Conservation (phyloP, 2,329 filamentous ascomycete genomes). For the Amphichorda felina region DNA sequence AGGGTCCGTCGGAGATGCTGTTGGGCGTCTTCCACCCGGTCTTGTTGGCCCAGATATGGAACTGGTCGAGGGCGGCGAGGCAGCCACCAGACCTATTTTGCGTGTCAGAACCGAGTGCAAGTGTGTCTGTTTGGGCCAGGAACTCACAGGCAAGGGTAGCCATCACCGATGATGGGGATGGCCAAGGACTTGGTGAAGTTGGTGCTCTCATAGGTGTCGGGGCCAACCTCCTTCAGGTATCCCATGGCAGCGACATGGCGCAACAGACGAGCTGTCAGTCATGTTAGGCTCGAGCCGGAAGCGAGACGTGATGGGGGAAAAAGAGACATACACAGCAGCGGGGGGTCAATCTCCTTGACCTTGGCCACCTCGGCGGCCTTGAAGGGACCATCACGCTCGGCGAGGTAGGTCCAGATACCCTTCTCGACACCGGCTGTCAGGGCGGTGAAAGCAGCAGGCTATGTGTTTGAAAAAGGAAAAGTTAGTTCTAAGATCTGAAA, state of each 20-base stretch:
- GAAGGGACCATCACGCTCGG: conserved; percentile 16
- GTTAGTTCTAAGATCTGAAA: too few species aligned
- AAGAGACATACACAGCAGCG: conserved; percentile 12
- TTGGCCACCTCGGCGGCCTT: conserved; percentile 17
- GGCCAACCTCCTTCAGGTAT: conserved; percentile 20
- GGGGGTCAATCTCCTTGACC: conserved; percentile 12
- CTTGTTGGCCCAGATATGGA: conserved; percentile 16
- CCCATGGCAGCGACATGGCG: conserved; percentile 25
- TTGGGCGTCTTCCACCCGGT: conserved; percentile 16
- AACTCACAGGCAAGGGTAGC: conserved; percentile 18
- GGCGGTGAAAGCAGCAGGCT: conserved; percentile 12
- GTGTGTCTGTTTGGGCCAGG: background rate
- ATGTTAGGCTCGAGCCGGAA: too few species aligned
- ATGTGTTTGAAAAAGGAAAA: background rate
- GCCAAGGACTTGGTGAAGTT: conserved; percentile 23
- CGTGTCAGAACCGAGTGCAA: background rate
- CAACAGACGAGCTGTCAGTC: conserved; percentile 16
- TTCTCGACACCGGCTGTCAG: conserved; percentile 19
- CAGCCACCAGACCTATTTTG: conserved; percentile 2
- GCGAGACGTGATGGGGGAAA: too few species aligned
- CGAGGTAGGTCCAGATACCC: conserved; percentile 23
- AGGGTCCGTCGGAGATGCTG: conserved; percentile 3
- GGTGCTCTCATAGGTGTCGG: conserved; percentile 22
- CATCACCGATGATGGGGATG: conserved; percentile 18
- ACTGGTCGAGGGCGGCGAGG: conserved; percentile 10